Percentiles rank a stretch among this genome's conserved stretches.
These are phyloP conservation scores for Escallonia rubra DNA, from an alignment of 129 eudicot species.

Conservation along the genomic window DNA sequence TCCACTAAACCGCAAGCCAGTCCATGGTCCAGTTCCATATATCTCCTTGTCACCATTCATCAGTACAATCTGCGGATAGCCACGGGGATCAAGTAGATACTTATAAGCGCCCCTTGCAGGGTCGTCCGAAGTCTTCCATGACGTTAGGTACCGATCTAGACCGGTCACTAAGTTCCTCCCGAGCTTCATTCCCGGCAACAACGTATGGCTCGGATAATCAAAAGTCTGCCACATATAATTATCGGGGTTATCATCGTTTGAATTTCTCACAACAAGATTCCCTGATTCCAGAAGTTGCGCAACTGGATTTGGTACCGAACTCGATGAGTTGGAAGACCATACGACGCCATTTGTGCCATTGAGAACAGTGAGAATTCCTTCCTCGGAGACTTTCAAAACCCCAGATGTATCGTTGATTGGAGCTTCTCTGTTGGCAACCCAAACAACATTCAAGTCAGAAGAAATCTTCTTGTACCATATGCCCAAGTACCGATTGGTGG, in stretches of 20 bases:
- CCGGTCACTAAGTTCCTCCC: constrained; percentile 27
- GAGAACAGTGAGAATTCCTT: constrained; percentile 10
- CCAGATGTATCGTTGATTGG: constrained; percentile 25
- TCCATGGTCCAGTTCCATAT: constrained; percentile 28
- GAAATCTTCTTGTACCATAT: constrained; percentile 2
- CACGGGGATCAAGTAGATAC: constrained; percentile 14
- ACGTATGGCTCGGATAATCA: constrained; percentile 22
- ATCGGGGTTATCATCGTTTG: background rate
- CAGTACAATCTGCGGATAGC: constrained; percentile 27
- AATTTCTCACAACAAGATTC: constrained; percentile 27
- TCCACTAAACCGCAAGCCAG: constrained; percentile 18
- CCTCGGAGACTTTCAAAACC: constrained; percentile 7
- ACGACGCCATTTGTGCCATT: background rate
- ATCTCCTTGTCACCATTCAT: background rate
- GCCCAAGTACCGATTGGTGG: background rate
- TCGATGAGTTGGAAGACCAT: constrained; percentile 24
- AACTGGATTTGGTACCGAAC: background rate
- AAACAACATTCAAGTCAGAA: background rate
- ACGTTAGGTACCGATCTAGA: constrained; percentile 6
- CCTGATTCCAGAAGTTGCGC: constrained; percentile 23
- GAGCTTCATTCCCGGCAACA: constrained; percentile 31
- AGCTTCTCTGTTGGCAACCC: constrained; percentile 32
- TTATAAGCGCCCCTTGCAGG: constrained; percentile 22
- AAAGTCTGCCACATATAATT: constrained; percentile 30
- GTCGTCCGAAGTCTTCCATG: constrained; percentile 31